phyloP scores from a whole-genome alignment of 306 rosid genomes.

The Argentina anserina region DNA sequence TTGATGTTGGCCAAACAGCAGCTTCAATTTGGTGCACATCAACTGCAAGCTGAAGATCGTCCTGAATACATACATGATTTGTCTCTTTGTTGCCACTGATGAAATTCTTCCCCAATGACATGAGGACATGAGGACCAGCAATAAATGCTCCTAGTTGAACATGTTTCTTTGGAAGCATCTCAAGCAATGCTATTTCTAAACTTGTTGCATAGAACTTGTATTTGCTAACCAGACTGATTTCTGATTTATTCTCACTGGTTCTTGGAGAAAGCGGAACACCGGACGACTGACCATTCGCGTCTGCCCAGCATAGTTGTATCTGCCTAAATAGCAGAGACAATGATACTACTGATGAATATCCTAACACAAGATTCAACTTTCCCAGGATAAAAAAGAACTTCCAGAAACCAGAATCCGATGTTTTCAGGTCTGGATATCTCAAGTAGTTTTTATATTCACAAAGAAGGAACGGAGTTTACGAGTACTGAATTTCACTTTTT shows the following conservation, averaged over 20 bases:
- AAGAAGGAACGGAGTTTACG: constrained; percentile 66
- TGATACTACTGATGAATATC: constrained; percentile 52
- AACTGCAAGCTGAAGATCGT: constrained; percentile 44
- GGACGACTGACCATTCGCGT: constrained; percentile 31
- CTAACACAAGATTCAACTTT: constrained; percentile 62
- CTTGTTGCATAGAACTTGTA: constrained; percentile 41
- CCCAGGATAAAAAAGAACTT: constrained; percentile 72
- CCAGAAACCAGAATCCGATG: constrained; percentile 45
- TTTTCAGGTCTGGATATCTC: constrained; percentile 35
- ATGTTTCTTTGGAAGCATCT: constrained; percentile 62
- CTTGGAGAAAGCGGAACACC: constrained; percentile 28
- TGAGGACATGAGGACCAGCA: constrained; percentile 59
- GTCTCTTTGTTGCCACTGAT: constrained; percentile 28
- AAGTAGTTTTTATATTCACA: constrained; percentile 49
- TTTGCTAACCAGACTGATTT: constrained; percentile 32
- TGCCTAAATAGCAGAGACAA: constrained; percentile 56
- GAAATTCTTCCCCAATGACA: constrained; percentile 46
- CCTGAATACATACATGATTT: constrained; percentile 29
- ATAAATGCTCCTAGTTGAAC: constrained; percentile 63
- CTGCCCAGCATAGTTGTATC: constrained; percentile 39
- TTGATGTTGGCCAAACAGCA: constrained; percentile 61
- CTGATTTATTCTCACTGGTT: constrained; percentile 22
- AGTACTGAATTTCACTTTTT: constrained; percentile 48
- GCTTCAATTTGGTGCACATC: constrained; percentile 55
- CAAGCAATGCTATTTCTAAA: constrained; percentile 43